Evolutionary conservation across 2,329 filamentous ascomycete genomes (phyloP).

Genomic region (Cladobotryum protrusum): DNA sequence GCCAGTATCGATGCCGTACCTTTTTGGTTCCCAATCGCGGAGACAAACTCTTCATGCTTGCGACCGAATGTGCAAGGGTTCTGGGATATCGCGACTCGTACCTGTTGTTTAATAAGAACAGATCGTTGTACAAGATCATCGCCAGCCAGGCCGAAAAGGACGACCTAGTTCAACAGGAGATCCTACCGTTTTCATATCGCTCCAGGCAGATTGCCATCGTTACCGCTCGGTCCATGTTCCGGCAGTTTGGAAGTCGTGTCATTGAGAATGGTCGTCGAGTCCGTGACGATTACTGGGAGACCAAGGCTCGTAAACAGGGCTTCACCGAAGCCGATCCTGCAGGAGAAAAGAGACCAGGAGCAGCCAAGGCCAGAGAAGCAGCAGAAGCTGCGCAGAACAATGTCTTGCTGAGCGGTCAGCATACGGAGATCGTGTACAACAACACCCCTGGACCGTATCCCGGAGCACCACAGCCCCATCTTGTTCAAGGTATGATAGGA

Average conservation of each 20-base stretch:
- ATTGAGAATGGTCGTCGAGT: constrained; percentile 86
- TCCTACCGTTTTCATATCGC: constrained; percentile 92
- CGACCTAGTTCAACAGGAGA: constrained; percentile 89
- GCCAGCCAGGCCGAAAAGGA: constrained; percentile 95
- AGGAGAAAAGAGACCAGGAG: constrained; percentile 91
- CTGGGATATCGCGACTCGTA: constrained; percentile 97
- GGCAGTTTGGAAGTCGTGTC: constrained; percentile 92
- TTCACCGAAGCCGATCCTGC: constrained; percentile 96
- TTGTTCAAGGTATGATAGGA: constrained; percentile 66
- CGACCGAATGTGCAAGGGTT: constrained; percentile 92
- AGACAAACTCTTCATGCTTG: constrained; percentile 96
- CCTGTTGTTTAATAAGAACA: constrained; percentile 95
- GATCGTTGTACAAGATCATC: constrained; percentile 95
- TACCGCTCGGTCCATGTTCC: constrained; percentile 95
- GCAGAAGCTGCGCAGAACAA: constrained; percentile 60
- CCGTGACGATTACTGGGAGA: constrained; percentile 98
- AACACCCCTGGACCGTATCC: constrained; percentile 62
- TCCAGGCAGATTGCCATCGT: constrained; percentile 99
- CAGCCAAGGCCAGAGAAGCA: constrained; percentile 79
- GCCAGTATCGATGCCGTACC: constrained; percentile 87
- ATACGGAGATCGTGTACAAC: constrained; percentile 84
- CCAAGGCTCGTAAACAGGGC: constrained; percentile 91
- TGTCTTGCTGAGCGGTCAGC: constrained; percentile 58
- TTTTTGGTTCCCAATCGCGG: constrained; percentile 88
- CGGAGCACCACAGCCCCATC: constrained; percentile 59